A percentile compares a stretch with the other conserved stretches of the same genome.
Evolutionary conservation across 352 stramenopile genomes (phyloP).

Genomic region (Phytophthora multivora): DNA sequence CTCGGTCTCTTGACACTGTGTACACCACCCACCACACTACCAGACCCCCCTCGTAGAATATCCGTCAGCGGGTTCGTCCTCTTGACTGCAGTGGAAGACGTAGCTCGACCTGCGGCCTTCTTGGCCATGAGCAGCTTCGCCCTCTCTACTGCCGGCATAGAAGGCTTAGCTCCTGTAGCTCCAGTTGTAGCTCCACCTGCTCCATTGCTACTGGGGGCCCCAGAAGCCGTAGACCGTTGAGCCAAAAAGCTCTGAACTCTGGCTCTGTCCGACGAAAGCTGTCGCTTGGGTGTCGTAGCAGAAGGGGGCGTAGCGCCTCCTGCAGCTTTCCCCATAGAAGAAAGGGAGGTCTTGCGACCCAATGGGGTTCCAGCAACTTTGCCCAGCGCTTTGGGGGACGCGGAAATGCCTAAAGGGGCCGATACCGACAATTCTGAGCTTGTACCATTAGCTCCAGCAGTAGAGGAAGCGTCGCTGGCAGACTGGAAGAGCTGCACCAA

Average conservation of each 20-base stretch:
- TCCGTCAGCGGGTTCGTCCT: slow-evolving; percentile 78
- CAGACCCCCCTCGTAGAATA: slow-evolving; percentile 71
- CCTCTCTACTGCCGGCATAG: slow-evolving; percentile 69
- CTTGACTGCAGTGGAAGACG: slow-evolving; percentile 52
- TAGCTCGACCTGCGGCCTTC: slow-evolving; percentile 44
- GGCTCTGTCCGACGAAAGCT: slow-evolving; percentile 56
- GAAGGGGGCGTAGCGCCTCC: slow-evolving; percentile 21
- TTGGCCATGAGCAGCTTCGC: slow-evolving; percentile 83
- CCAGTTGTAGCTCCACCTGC: neutral
- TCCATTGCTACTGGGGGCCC: slow-evolving; percentile 9
- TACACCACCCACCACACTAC: slow-evolving; percentile 67
- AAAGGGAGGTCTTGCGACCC: slow-evolving; percentile 27
- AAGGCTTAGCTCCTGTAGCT: slow-evolving; percentile 27
- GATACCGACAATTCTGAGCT: slow-evolving; percentile 19
- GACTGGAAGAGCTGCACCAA: slow-evolving; percentile 70
- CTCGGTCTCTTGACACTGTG: slow-evolving; percentile 66
- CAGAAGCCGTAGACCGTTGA: slow-evolving; percentile 39
- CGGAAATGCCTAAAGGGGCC: slow-evolving; percentile 1
- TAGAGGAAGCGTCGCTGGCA: slow-evolving; percentile 12
- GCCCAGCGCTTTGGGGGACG: slow-evolving; percentile 14
- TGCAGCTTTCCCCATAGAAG: slow-evolving; percentile 11
- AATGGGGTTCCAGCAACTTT: slow-evolving; percentile 1
- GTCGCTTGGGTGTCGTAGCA: slow-evolving; percentile 53
- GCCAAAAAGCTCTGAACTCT: slow-evolving; percentile 70
- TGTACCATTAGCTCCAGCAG: slow-evolving; percentile 1